Conservation (phyloP, 225 moss, liverwort and hornwort species). For the Antitrichia curtipendula region DNA sequence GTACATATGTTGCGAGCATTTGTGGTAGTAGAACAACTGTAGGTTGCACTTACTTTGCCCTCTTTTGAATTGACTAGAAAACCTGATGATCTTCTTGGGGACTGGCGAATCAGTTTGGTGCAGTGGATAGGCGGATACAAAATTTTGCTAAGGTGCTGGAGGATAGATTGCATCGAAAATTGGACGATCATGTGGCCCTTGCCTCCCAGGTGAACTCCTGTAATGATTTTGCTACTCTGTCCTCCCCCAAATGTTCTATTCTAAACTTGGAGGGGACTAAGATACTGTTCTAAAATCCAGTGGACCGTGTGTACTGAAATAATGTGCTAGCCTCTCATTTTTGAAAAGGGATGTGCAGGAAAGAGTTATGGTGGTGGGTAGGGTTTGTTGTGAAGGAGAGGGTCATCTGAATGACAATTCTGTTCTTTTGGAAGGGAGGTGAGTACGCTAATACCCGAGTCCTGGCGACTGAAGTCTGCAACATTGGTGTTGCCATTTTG, state of each 20-base stretch:
- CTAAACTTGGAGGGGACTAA: not conserved
- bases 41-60: not conserved
- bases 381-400: slow-evolving; percentile 83
- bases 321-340: not conserved
- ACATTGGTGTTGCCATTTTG: not conserved
- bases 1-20: not conserved
- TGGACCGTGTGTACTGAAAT: not conserved
- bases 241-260: not conserved
- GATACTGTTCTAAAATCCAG: not conserved
- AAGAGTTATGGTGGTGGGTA: slow-evolving; percentile 58
- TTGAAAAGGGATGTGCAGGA: slow-evolving; percentile 31
- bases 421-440: slow-evolving; percentile 80
- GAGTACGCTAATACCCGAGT: not conserved
- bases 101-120: slow-evolving; percentile 35
- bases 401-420: slow-evolving; percentile 81
- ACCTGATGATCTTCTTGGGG: not conserved
- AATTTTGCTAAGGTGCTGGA: slow-evolving; percentile 47
- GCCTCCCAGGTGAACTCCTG: slow-evolving; percentile 57
- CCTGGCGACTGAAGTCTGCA: not conserved
- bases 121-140: slow-evolving; percentile 45
- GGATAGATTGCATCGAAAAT: slow-evolving; percentile 34
- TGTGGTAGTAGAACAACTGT: not conserved
- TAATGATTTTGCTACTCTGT: not conserved
- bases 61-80: not conserved
- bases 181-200: slow-evolving; percentile 57